Base-by-base conservation (phyloP, 164 flowering plant species). In the Sextonia rubra region DNA sequence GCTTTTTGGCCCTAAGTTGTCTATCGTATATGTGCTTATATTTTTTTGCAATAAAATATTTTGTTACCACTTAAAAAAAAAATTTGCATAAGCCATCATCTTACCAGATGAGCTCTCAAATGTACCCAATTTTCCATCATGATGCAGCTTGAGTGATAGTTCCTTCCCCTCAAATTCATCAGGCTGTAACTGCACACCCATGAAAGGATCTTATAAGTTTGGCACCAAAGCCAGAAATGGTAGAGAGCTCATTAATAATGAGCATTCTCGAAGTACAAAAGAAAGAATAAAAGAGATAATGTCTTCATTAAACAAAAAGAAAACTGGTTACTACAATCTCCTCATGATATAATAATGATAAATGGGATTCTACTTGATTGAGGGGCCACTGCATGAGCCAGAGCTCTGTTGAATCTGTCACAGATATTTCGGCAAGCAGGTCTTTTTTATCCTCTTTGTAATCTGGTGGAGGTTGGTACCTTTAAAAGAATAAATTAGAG, bases 101-200 rank as follows among this genome's bases (percentile, higher is more conserved):
- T 63, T 82, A 85, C 97, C 97, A 24, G 91, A 85, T 67, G 86
- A 73, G 64, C 80, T 83, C 77, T 85, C 79, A 52, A 90, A 75
- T 70, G 83, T 85, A 66, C 89, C 91, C 76, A 89, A 68, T 25
- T 30, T 61, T 47, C 91, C 95, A 76, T 86, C 83, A 15, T 27
- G 71, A 68, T 81, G 71, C 79, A 90, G 84, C 69, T 88, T 80
- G 56, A 92, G 80, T 7, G 84, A 64, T 55, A 89, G n/a, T 68
- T 87, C 86, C 77, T 84, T 76, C 66, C 90, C 93, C 75, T 87
- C 82, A 77, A 88, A 81, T 74, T 87, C 92, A 70, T 64, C 74
- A n/a, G 77, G 65, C 56, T 75, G 67, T n/a, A 75, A 70, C 73
- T 75, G 69, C 66, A 74, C 12, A 32, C 68, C 65, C 69, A 73